These are phyloP conservation scores for Kondoa malvinella DNA, from an alignment of 768 basidiomycete genomes.

Conservation along the genomic window DNA sequence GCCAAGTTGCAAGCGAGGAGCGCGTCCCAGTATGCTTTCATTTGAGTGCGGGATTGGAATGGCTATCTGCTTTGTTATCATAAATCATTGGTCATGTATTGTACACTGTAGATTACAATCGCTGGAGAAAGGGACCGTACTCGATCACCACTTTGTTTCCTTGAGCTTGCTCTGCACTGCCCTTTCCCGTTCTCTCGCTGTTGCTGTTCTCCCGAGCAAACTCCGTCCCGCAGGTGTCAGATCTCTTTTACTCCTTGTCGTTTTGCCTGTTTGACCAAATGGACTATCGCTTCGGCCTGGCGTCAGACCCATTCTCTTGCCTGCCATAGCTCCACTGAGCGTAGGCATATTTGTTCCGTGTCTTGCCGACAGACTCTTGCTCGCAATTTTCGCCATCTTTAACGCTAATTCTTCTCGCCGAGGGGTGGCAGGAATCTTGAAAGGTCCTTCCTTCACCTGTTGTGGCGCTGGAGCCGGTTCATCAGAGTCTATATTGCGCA, in stretches of 20 bases:
- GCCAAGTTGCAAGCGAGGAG: too few relatives aligned
- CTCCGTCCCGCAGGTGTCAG: slow-evolving; percentile 16
- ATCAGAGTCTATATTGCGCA: slow-evolving; percentile 43
- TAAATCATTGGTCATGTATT: too few relatives aligned
- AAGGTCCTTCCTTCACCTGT: slow-evolving; percentile 44
- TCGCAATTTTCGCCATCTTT: slow-evolving; percentile 61
- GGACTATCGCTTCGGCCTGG: not conserved
- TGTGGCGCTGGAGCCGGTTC: slow-evolving; percentile 32
- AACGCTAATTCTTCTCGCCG: slow-evolving; percentile 64
- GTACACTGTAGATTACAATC: too few relatives aligned
- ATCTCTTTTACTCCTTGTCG: slow-evolving; percentile 8
- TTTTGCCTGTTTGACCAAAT: not conserved
- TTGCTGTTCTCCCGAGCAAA: slow-evolving; percentile 10
- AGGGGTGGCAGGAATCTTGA: slow-evolving; percentile 60
- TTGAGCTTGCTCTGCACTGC: slow-evolving; percentile 3
- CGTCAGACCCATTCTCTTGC: slow-evolving; percentile 2
- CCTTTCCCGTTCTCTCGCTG: slow-evolving; percentile 6
- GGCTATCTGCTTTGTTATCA: too few relatives aligned
- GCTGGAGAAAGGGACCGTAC: too few relatives aligned
- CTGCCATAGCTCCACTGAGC: not conserved
- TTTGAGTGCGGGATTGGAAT: too few relatives aligned
- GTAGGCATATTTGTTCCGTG: slow-evolving; percentile 3
- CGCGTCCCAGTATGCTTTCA: too few relatives aligned
- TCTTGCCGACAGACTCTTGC: slow-evolving; percentile 43
- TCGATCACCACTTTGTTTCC: slow-evolving; percentile 14